Conservation (phyloP, 202 grass and related monocot genomes). For the Thinopyrum obtusiflorum region DNA sequence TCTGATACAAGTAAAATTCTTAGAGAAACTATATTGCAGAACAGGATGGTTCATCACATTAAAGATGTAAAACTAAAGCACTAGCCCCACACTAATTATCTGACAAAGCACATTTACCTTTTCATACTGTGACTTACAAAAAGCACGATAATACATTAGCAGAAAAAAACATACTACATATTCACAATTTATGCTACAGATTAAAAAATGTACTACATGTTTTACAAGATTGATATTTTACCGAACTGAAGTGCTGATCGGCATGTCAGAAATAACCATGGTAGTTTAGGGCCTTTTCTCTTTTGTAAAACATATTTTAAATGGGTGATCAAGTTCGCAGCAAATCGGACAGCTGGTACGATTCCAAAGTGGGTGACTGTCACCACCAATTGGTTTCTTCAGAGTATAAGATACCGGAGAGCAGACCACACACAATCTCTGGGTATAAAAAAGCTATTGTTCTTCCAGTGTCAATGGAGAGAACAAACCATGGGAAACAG, state of each 20-base stretch:
- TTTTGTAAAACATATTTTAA: neutral
- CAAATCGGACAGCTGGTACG: neutral
- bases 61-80: constrained; percentile 10
- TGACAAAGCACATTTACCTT: neutral
- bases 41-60: constrained; percentile 7
- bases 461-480: neutral
- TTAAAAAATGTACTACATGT: neutral
- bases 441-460: neutral
- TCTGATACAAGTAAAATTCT: constrained; percentile 46
- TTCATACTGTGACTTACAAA: neutral
- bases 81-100: neutral
- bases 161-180: neutral
- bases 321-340: neutral
- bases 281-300: neutral
- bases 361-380: neutral
- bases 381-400: neutral
- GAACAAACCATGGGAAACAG: neutral
- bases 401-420: constrained; percentile 10
- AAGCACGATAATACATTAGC: neutral
- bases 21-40: neutral
- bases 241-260: neutral
- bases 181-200: neutral
- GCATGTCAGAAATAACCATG: neutral
- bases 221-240: neutral
- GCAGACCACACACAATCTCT: neutral